These are phyloP conservation scores for Microthlaspi erraticum DNA, from an alignment of 345 rosid genomes.

Conservation along the genomic window DNA sequence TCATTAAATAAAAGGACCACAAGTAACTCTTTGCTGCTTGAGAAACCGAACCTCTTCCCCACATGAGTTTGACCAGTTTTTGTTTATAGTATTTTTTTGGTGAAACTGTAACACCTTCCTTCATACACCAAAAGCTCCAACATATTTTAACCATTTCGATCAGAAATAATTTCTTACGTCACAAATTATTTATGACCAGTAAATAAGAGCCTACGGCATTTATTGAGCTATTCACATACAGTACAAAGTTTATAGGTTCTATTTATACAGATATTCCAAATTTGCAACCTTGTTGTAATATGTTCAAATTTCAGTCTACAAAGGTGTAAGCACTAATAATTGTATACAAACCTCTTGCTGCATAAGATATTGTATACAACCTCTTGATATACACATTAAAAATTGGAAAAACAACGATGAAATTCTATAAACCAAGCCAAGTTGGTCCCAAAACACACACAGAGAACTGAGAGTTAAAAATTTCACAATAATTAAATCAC, in stretches of 20 bases:
- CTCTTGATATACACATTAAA: too few relatives aligned
- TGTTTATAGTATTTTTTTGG: background rate
- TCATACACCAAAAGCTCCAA: background rate
- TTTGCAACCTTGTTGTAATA: background rate
- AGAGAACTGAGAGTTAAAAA: constrained; percentile 24
- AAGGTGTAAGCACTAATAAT: constrained; percentile 33
- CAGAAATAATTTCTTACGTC: constrained; percentile 9
- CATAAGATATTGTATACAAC: too few relatives aligned
- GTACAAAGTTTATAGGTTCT: background rate
- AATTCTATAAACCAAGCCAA: too few relatives aligned
- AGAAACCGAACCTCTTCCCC: constrained; percentile 34
- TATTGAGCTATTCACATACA: background rate
- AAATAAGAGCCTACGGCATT: background rate
- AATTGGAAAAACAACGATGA: too few relatives aligned
- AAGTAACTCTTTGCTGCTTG: constrained; percentile 26
- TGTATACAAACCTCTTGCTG: background rate
- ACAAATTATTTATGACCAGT: background rate
- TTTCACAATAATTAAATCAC: constrained; percentile 38
- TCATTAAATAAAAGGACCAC: constrained; percentile 2
- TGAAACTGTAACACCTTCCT: too few relatives aligned
- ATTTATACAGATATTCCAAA: background rate
- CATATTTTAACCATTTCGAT: too few relatives aligned
- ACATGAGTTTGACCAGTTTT: constrained; percentile 33
- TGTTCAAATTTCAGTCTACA: constrained; percentile 28
- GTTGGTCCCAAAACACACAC: constrained; percentile 23